Evolutionary conservation across 2,329 filamentous ascomycete species (phyloP), one percentile per base, ranked within the genome.

Genomic region (Talaromyces albobiverticillius): DNA sequence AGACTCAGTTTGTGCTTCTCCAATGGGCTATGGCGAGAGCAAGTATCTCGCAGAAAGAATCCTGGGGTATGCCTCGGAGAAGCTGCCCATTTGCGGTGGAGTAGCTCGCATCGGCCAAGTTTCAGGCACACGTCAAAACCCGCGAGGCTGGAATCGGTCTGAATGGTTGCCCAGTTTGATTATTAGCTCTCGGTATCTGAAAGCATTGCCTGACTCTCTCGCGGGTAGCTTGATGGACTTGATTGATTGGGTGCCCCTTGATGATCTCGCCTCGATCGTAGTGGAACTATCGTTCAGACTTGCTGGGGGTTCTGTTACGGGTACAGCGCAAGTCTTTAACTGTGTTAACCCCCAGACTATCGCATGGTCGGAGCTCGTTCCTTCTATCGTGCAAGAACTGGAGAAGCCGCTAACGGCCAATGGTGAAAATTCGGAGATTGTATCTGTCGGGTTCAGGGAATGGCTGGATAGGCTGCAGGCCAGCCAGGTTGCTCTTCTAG

Each of bases 131-230:
- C 38, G 31, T 5, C 4, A 20, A 8, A 22, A n/a, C 25, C 31
- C 22, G 11, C n/a, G 20, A 34, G 36, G 36, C n/a, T 51, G 47
- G 47, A 38, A 38, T n/a, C 34, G 38, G 3, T 16, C 38, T 31
- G 47, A 51, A 26, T 51, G 47, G 47, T 14, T 51, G 25, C 47
- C 47, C n/a, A 51, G 47, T 32, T 38, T 51, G 47, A 26, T 51
- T 22, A 11, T 26, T 9, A 51, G 47, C 25, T 42, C 47, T 2
- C 22, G 22, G 16, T 20, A 29, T 13, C 34, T 51, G 8, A 29
- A 29, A 7, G 18, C 25, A 14, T 20, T 51, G 22, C 47, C 47
- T 32, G 38, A 29, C 20, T 29, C 34, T n/a, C 25, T 51, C 16
- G 46, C 16, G 34, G 16, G 14, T n/a, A 20, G 47, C 26, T 22